These are phyloP conservation scores for Cercis canadensis DNA, from an alignment of 306 rosid genomes.

Conservation along the genomic window DNA sequence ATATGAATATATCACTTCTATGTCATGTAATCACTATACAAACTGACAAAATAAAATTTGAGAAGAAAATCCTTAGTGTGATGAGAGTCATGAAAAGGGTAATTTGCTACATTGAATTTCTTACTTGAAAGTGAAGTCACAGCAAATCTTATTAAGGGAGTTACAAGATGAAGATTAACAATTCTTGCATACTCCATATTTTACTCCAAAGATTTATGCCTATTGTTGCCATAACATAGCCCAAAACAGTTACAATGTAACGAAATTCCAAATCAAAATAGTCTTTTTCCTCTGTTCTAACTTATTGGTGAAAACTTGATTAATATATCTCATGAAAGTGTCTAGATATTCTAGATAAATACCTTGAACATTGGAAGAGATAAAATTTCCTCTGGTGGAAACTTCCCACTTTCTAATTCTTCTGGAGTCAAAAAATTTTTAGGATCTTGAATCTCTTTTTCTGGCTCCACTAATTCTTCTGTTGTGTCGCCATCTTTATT, in stretches of 20 bases:
- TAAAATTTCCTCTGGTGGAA: conserved; percentile 85
- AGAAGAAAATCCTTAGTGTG: not conserved
- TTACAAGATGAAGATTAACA: too few relatives aligned
- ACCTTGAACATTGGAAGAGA: conserved; percentile 98
- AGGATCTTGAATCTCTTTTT: conserved; percentile 50
- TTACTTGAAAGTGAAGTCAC: too few relatives aligned
- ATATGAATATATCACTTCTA: conserved; percentile 9
- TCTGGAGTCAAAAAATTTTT: conserved; percentile 66
- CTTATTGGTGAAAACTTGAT: not conserved
- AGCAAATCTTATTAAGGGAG: too few relatives aligned
- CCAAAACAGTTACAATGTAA: too few relatives aligned
- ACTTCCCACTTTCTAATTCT: conserved; percentile 77
- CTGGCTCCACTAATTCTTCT: conserved; percentile 60
- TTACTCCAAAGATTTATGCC: too few relatives aligned
- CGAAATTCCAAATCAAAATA: too few relatives aligned
- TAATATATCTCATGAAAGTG: not conserved
- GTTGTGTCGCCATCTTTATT: conserved; percentile 49
- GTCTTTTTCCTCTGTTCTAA: too few relatives aligned
- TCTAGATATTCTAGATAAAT: conserved; percentile 33
- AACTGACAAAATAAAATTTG: not conserved
- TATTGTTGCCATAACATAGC: too few relatives aligned
- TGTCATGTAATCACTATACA: not conserved
- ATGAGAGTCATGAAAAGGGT: too few relatives aligned
- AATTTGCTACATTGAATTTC: too few relatives aligned
- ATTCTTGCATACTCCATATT: too few relatives aligned